Conservation (phyloP, 73 alveolate species). For the Paramecium primaurelia region DNA sequence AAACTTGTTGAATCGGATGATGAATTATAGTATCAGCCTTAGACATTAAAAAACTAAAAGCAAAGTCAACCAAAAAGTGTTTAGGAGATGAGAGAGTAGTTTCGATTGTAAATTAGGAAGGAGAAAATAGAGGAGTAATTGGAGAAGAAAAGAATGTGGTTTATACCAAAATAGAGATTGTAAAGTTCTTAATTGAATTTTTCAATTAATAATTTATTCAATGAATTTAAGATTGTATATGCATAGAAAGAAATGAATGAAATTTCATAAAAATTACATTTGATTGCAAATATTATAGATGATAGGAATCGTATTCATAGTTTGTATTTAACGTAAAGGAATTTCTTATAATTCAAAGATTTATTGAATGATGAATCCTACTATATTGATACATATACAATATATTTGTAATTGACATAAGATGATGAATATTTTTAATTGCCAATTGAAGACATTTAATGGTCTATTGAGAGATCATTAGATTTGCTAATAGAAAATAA, state of each 20-base stretch:
- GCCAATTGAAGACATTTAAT: background rate
- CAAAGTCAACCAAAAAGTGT: background rate
- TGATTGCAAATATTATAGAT: background rate
- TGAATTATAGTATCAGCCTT: background rate
- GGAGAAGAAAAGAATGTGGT: slow-evolving; percentile 39
- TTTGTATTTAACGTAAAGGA: slow-evolving; percentile 10
- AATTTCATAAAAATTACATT: background rate
- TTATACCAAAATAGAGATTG: background rate
- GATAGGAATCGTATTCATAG: slow-evolving; percentile 10
- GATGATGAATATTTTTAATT: slow-evolving; percentile 21
- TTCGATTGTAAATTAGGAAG: background rate
- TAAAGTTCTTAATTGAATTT: background rate
- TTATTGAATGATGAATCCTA: slow-evolving; percentile 9
- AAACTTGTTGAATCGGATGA: slow-evolving; percentile 27
- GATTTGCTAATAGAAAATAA: background rate
- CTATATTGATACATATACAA: background rate
- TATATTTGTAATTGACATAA: background rate
- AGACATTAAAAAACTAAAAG: background rate
- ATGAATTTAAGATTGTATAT: background rate
- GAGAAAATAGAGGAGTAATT: background rate
- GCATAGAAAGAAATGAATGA: background rate
- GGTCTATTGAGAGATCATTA: background rate
- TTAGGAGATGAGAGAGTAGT: slow-evolving; percentile 18
- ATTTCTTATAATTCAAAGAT: background rate
- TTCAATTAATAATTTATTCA: background rate